Conservation (phyloP, 1,284 basidiomycete species). For the Boletus smithii region DNA sequence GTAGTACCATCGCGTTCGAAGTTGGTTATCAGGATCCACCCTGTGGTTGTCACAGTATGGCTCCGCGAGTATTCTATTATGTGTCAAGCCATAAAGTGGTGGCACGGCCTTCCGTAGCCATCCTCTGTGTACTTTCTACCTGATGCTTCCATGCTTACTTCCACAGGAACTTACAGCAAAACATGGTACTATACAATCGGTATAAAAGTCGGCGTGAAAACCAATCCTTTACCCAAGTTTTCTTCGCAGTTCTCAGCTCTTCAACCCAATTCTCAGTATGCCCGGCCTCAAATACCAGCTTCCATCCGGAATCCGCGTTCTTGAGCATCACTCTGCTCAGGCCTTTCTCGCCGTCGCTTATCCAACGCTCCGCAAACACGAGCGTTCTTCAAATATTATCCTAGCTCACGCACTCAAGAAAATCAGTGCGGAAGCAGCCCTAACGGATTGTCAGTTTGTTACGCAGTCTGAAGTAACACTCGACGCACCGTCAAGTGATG, state of each 20-base stretch:
- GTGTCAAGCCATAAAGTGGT: neutral
- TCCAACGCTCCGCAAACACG: constrained; percentile 42
- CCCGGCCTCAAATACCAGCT: constrained; percentile 27
- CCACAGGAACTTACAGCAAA: constrained; percentile 27
- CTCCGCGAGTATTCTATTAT: constrained; percentile 1
- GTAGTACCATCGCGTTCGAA: neutral
- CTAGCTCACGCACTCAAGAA: constrained; percentile 49
- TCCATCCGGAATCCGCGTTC: constrained; percentile 34
- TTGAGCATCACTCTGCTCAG: constrained; percentile 42
- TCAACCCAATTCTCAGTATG: constrained; percentile 17
- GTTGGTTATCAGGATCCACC: constrained; percentile 15
- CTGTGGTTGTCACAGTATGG: constrained; percentile 14
- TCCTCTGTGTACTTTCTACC: constrained; percentile 10
- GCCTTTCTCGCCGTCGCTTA: constrained; percentile 44
- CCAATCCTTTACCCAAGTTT: neutral
- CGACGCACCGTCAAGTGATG: constrained; percentile 10
- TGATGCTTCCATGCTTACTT: constrained; percentile 12
- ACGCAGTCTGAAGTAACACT: constrained; percentile 33
- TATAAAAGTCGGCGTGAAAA: constrained; percentile 13
- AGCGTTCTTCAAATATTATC: constrained; percentile 51
- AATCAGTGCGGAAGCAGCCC: constrained; percentile 37
- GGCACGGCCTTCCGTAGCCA: constrained; percentile 10
- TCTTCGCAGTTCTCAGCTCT: constrained; percentile 27
- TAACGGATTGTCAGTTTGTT: constrained; percentile 39
- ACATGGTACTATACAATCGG: neutral